Evolutionary conservation across 31 red algal species (phyloP).

Genomic region (Porphyra umbilicalis): DNA sequence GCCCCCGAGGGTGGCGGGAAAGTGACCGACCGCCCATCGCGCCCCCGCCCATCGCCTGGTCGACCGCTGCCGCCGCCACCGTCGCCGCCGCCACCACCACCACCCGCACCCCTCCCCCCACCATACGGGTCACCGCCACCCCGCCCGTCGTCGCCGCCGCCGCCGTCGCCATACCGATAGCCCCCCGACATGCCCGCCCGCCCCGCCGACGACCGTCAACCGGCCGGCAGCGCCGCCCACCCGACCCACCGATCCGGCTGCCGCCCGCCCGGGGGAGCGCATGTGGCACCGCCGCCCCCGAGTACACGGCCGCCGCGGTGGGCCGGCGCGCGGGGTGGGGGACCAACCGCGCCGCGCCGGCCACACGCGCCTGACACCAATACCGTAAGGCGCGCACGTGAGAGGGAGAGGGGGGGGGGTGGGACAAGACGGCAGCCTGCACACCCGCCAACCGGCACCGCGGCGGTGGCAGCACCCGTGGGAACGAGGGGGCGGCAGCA

Average conservation of each 20-base stretch:
- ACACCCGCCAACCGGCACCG: too few species aligned
- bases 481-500: too few species aligned
- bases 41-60: too few species aligned
- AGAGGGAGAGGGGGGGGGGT: not conserved
- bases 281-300: not conserved
- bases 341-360: too few species aligned
- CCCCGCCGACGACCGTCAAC: too few species aligned
- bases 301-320: too few species aligned
- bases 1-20: not conserved
- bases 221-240: too few species aligned
- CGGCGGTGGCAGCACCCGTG: too few species aligned
- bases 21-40: not conserved
- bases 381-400: too few species aligned
- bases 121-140: not conserved
- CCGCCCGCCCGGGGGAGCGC: not conserved
- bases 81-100: not conserved
- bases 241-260: not conserved
- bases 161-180: not conserved
- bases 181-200: not conserved
- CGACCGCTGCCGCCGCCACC: not conserved
- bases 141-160: not conserved
- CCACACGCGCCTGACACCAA: too few species aligned
- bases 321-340: too few species aligned
- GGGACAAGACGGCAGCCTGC: not conserved
- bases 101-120: not conserved